phyloP scores from a whole-genome alignment of 2,329 filamentous ascomycete species.

The Alternaria incomplexa region DNA sequence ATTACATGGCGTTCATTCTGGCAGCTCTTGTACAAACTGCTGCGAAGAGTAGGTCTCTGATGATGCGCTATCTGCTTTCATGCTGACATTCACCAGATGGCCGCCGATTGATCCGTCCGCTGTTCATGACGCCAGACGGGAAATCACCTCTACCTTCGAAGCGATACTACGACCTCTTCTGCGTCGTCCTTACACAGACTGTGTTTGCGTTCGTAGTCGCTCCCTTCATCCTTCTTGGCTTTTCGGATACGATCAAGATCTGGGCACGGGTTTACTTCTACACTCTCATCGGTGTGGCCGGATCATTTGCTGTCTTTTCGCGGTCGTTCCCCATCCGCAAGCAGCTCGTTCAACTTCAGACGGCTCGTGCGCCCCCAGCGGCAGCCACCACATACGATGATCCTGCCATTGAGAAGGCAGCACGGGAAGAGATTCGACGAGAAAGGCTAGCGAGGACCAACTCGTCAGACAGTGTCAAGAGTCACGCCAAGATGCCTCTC shows the following conservation, averaged over 20 bases:
- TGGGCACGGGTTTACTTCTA: slow-evolving; percentile 94
- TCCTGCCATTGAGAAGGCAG: slow-evolving; percentile 36
- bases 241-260: slow-evolving; percentile 72
- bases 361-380: slow-evolving; percentile 26
- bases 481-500: slow-evolving; percentile 62
- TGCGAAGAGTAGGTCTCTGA: slow-evolving; percentile 79
- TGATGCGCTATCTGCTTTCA: background rate
- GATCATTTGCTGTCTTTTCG: slow-evolving; percentile 76
- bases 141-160: slow-evolving; percentile 65
- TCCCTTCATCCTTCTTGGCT: slow-evolving; percentile 83
- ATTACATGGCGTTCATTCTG: slow-evolving; percentile 89
- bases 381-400: slow-evolving; percentile 29
- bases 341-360: slow-evolving; percentile 47
- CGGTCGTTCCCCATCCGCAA: slow-evolving; percentile 71
- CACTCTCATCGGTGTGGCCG: slow-evolving; percentile 69
- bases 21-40: slow-evolving; percentile 91
- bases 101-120: slow-evolving; percentile 86
- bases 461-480: slow-evolving; percentile 62
- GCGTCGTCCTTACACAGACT: slow-evolving; percentile 78
- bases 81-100: slow-evolving; percentile 65
- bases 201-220: slow-evolving; percentile 81
- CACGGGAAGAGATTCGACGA: slow-evolving; percentile 43
- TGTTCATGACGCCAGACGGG: slow-evolving; percentile 84
- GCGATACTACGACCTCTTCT: slow-evolving; percentile 82
- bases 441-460: slow-evolving; percentile 55